Percentiles rank a stretch among this genome's conserved stretches.
These are phyloP conservation scores for Cydonia oblonga DNA, from an alignment of 331 rosid species.

Conservation along the genomic window DNA sequence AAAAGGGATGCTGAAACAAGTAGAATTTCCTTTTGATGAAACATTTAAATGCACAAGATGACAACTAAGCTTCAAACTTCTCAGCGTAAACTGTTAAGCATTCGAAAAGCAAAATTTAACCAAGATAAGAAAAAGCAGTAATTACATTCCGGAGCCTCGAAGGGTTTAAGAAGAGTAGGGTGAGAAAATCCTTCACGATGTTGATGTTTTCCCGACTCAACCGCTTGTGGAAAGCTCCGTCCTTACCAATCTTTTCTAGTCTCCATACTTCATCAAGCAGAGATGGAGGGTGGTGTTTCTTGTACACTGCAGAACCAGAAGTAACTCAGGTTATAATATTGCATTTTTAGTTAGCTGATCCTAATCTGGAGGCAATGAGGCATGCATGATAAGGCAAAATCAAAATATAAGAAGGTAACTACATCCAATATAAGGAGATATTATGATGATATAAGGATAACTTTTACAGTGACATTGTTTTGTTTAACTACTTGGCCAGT, in stretches of 20 bases:
- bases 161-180: conserved; percentile 56
- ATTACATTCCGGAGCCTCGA: conserved; percentile 75
- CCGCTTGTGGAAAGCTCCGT: conserved; percentile 96
- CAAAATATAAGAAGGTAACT: neutral
- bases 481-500: neutral
- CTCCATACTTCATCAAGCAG: conserved; percentile 93
- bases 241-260: conserved; percentile 93
- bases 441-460: neutral
- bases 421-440: neutral
- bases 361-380: neutral
- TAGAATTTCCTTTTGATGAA: neutral
- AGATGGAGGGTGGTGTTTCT: conserved; percentile 95
- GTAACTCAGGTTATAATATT: conserved; percentile 3
- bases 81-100: neutral
- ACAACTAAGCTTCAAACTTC: neutral
- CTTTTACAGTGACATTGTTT: neutral
- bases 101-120: neutral
- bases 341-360: neutral
- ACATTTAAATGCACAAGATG: neutral
- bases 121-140: neutral
- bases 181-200: conserved; percentile 80
- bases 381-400: neutral
- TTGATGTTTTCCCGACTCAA: conserved; percentile 52
- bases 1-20: neutral
- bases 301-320: conserved; percentile 66